Base-by-base conservation (phyloP, 1,139 yeast genomes). In the Taphrina deformans region DNA sequence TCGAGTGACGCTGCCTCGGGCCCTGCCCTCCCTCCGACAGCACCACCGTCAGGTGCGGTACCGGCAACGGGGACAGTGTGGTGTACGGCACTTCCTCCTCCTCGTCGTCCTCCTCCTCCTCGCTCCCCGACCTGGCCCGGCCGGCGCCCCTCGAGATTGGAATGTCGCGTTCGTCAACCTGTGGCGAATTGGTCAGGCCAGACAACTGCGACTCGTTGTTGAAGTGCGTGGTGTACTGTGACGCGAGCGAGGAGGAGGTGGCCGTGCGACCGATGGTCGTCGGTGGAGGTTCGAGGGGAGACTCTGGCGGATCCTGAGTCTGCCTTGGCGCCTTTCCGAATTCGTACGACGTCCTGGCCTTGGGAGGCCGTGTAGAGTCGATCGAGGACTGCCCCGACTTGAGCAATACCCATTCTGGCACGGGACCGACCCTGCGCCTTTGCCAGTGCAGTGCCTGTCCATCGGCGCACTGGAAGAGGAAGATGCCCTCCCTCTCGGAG, bases 131-230 rank as follows among this genome's bases (percentile, higher is more conserved):
- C 27, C 26, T n/a, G 10, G 24, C 27, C n/a, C n/a, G n/a, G n/a
- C n/a, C n/a, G n/a, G n/a, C n/a, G 2, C 9, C 5, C 26, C 21
- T 44, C 44, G 33, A 24, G 21, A 5, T 9, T 9, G 31, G 52
- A 16, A 27, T 55, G 46, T 23, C 35, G 27, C 55, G 41, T 18
- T 33, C 45, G n/a, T 24, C 55, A 5, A 53, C 45, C 35, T 10
- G 29, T 5, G 58, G 58, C 18, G 58, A 38, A 27, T 50, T 33
- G 23, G 55, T 38, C 12, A 59, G 26, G 5, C 55, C 40, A 9
- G 63, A 48, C 23, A 59, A 26, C 29, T 59, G 63, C 18, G 63
- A 59, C 23, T 38, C 56, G 23, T 53, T 26, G 40, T 40, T 12
- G 56, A 50, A 40, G 31, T 50, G 40, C 16, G 46, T 40, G 40